Percentiles rank a stretch among this genome's conserved stretches.
Evolutionary conservation across 1,284 basidiomycete genomes (phyloP).

Genomic region (Apiotrichum mycotoxinovorans): DNA sequence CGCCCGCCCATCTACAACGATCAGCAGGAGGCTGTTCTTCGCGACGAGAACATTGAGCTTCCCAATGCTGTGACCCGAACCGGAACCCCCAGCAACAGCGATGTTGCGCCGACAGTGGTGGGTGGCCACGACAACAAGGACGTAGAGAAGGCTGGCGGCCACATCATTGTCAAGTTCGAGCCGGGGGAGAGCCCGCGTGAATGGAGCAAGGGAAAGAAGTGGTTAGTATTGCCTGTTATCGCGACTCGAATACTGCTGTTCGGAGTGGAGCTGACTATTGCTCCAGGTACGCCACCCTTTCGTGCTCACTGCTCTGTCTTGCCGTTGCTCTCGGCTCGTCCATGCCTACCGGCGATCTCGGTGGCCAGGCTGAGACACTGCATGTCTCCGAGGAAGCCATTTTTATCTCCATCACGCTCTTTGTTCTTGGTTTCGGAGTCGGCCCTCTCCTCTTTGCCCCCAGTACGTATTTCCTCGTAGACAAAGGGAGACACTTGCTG

Average conservation of each 20-base stretch:
- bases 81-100: background rate
- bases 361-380: slow-evolving; percentile 40
- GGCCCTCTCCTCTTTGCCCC: slow-evolving; percentile 49
- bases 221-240: slow-evolving; percentile 19
- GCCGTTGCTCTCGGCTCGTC: slow-evolving; percentile 50
- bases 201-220: slow-evolving; percentile 36
- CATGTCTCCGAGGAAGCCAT: slow-evolving; percentile 48
- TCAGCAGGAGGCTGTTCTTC: slow-evolving; percentile 24
- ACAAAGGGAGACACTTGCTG: too few species aligned
- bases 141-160: slow-evolving; percentile 16
- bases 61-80: background rate
- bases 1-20: slow-evolving; percentile 33
- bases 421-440: slow-evolving; percentile 52
- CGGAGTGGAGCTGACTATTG: too few species aligned
- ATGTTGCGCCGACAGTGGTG: too few species aligned
- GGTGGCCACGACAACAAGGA: background rate
- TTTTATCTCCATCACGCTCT: slow-evolving; percentile 51
- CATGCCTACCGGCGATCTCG: slow-evolving; percentile 52
- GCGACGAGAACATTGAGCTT: slow-evolving; percentile 27
- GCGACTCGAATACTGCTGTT: slow-evolving; percentile 8
- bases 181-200: slow-evolving; percentile 33
- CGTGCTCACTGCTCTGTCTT: slow-evolving; percentile 33
- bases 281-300: slow-evolving; percentile 31
- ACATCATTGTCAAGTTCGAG: slow-evolving; percentile 34
- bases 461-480: slow-evolving; percentile 1